phyloP scores from a whole-genome alignment of 1,284 basidiomycete genomes.

The Pseudomicrostroma phylloplanum region DNA sequence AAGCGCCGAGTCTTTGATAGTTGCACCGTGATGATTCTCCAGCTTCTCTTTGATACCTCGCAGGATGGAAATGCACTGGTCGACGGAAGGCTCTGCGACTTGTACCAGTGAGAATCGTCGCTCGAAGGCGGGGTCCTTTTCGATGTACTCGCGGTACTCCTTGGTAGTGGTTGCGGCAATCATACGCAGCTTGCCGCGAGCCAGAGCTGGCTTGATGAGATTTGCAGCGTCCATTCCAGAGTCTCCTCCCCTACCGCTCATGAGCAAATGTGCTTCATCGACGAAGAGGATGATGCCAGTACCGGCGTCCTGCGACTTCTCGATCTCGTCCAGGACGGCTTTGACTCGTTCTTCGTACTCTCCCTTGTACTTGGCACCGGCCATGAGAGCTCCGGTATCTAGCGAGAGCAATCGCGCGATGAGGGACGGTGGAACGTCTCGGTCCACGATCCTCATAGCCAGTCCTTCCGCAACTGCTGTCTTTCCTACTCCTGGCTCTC shows the following conservation, averaged over 20 bases:
- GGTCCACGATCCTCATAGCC: constrained; percentile 77
- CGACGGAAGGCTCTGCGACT: constrained; percentile 82
- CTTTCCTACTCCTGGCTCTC: constrained; percentile 49
- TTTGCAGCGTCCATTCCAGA: constrained; percentile 49
- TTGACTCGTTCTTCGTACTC: constrained; percentile 98
- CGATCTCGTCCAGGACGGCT: constrained; percentile 79
- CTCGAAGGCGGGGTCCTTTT: constrained; percentile 79
- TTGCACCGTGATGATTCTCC: constrained; percentile 58
- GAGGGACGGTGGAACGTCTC: constrained; percentile 69
- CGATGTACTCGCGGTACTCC: constrained; percentile 92
- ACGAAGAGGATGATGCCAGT: constrained; percentile 85
- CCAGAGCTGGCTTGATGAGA: constrained; percentile 52
- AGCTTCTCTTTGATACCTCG: constrained; percentile 79
- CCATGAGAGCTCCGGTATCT: constrained; percentile 93
- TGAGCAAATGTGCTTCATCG: constrained; percentile 63
- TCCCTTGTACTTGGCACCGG: constrained; percentile 90
- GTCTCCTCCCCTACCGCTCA: constrained; percentile 39
- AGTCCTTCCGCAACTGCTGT: constrained; percentile 84
- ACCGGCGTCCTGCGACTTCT: constrained; percentile 56
- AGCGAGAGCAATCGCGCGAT: constrained; percentile 57
- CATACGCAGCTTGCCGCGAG: constrained; percentile 79
- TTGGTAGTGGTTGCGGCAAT: constrained; percentile 91
- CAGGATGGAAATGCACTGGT: constrained; percentile 86
- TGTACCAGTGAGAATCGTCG: constrained; percentile 84
- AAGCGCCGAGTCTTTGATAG: constrained; percentile 81